Conservation (phyloP, 345 rosid species). For the Arabidopsis thaliana region TAIR10.1 NC_003070.9:19455501-19456000, state of each 20-base stretch:
- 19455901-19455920: conserved; percentile 48
- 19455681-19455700: conserved; percentile 14
- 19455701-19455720: conserved; percentile 24
- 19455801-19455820: conserved; percentile 68
- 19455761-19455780: conserved; percentile 46
- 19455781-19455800: conserved; percentile 74
- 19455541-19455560: conserved; percentile 28
- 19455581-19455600: conserved; percentile 21
- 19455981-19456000: conserved; percentile 42
- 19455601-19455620: conserved; percentile 24
- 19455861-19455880: conserved; percentile 49
- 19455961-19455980: conserved; percentile 34
- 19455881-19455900: conserved; percentile 53
- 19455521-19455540: conserved; percentile 21
- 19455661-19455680: conserved; percentile 35
- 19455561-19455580: conserved; percentile 35
- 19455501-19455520: conserved; percentile 55
- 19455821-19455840: conserved; percentile 55
- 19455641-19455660: conserved; percentile 32
- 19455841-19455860: conserved; percentile 49
- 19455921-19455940: conserved; percentile 85
- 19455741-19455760: background rate
- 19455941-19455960: conserved; percentile 55
- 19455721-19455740: conserved; percentile 37
- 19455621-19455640: conserved; percentile 24